phyloP scores from a whole-genome alignment of 768 basidiomycete species.

The Panaeolus papilionaceus region DNA sequence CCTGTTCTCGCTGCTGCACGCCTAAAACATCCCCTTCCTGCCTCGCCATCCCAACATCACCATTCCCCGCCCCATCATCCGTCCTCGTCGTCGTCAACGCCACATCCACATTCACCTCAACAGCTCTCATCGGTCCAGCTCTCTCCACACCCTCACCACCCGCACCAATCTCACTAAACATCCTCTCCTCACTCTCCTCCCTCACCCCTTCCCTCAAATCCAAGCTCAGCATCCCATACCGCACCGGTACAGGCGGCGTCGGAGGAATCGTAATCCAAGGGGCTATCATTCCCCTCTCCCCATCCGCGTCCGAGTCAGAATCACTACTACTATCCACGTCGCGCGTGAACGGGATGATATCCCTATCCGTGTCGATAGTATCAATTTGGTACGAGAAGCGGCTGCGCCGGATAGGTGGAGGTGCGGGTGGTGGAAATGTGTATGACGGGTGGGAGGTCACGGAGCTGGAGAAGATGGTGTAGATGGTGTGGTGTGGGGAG shows the following conservation, averaged over 20 bases:
- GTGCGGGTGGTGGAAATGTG: slow-evolving; percentile 34
- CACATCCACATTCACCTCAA: slow-evolving; percentile 12
- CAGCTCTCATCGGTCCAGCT: neutral
- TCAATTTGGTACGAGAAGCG: neutral
- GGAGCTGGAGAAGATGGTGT: slow-evolving; percentile 55
- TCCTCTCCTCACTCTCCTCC: too few relatives aligned
- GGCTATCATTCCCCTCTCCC: neutral
- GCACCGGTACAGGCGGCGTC: too few relatives aligned
- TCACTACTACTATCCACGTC: slow-evolving; percentile 19
- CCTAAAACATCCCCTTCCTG: neutral
- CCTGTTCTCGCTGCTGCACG: too few relatives aligned
- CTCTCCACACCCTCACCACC: neutral
- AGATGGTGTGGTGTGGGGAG: slow-evolving; percentile 35
- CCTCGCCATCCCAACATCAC: neutral
- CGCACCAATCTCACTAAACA: too few relatives aligned
- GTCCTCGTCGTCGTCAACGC: slow-evolving; percentile 8
- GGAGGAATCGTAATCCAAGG: too few relatives aligned
- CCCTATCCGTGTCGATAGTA: too few relatives aligned
- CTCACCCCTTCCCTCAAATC: too few relatives aligned
- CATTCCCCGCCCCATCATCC: slow-evolving; percentile 12
- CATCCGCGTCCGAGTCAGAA: slow-evolving; percentile 18
- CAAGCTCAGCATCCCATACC: too few relatives aligned
- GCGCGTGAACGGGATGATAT: too few relatives aligned
- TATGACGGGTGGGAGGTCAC: slow-evolving; percentile 45
- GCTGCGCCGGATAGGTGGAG: slow-evolving; percentile 22